Evolutionary conservation across 2,329 filamentous ascomycete species (phyloP), one percentile per base, ranked within the genome.

Genomic region (Ophiocordyceps camponoti-floridani): DNA sequence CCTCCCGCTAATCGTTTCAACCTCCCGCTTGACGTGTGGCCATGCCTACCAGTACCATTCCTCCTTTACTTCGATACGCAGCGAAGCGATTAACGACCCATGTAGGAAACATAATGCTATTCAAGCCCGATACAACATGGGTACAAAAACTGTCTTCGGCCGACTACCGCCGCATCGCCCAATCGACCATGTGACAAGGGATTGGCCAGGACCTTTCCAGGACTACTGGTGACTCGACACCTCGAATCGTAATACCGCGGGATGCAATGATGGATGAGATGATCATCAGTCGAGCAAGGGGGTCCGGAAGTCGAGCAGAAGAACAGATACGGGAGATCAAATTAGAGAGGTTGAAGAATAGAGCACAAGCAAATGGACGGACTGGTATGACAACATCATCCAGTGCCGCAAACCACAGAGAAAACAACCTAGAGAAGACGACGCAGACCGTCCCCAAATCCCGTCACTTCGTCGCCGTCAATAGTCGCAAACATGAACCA

Each of bases 321-420:
- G n/a, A 16, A n/a, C 35, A 16, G 16, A 38, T 10, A 5, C 12
- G 10, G 16, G 19, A 18, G 6, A 33, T 18, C 43, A 42, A 18
- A 27, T 41, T 41, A 30, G 18, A 27, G 40, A 26, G 6, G 40
- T 9, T 7, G 13, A 28, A 26, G 12, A 27, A 30, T 27, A 41
- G 27, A 27, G 14, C 23, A 40, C 27, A 27, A 41, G 11, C 14
- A 44, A 48, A 66, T 58, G 35, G 7, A 8, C 35, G 35, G n/a
- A 19, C 35, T 38, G 35, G 35, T 19, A n/a, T 16, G 16, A 16
- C n/a, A 5, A 11, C 13, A 18, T 18, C n/a, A 38, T 19, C 35
- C 35, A 38, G 35, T 38, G 35, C 35, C 7, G 16, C 12, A 18
- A 2, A 38, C 18, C 7, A 16, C 14, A 37, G 16, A n/a, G 13